Base-by-base conservation (phyloP, 176 grass and related monocot species). In the Guadua angustifolia region DNA sequence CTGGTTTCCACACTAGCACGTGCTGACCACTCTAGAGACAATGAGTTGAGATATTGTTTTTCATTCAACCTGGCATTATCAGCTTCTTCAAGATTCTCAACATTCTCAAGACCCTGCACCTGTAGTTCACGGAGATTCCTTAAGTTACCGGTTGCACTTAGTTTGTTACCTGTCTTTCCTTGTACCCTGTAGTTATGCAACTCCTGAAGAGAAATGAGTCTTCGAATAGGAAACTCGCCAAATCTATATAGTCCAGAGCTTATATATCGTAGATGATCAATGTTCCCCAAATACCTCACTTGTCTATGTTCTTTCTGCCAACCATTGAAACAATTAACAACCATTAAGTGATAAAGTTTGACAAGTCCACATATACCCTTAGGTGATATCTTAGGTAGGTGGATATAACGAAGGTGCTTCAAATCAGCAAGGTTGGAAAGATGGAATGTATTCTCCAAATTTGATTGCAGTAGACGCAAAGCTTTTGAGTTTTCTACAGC, bases 341-440 rank as follows among this genome's bases (percentile, higher is more conserved):
- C 9, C 35, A 52, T n/a, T 32, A 86, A 70, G 55, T 86, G 75
- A 78, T 86, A 63, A 26, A 86, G 55, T 62, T n/a, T 62, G 4
- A 15, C 69, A 35, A 78, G 9, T 5, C 57, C 70, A 60, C 24
- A 0, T 5, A 73, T 65, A 15, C n/a, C 38, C 17, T 50, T 26
- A 4, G 5, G 4, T 52, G 68, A 73, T 26, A 74, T 68, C 42
- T 6, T 56, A 57, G 43, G 3, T 22, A 84, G 47, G 22, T 40
- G 17, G 44, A 91, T 9, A 16, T 77, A 91, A 16, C 85, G 81
- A 16, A 91, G 85, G 50, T 91, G 85, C 59, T 76, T 79, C 29
- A 85, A 81, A 42, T 71, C 14, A 56, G 33, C 24, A 43, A 91
- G 71, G 49, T 60, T 74, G 15, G 68, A 33, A 50, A 91, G 12